These are phyloP conservation scores for Fusarium nematophilum DNA, from an alignment of 2,329 filamentous ascomycete genomes.

Conservation along the genomic window DNA sequence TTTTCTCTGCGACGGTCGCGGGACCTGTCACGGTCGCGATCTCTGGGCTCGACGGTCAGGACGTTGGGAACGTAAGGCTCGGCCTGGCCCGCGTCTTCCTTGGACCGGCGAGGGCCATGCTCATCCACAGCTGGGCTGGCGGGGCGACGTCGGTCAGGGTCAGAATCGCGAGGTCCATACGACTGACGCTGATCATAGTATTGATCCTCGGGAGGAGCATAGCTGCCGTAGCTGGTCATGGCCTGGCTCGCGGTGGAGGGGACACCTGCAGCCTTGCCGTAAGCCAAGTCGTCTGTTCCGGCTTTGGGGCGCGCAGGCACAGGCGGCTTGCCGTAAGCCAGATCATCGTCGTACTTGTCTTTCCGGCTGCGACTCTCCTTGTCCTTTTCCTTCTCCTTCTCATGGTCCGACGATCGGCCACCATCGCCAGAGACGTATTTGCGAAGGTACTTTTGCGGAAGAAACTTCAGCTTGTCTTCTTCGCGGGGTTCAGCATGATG, in stretches of 20 bases:
- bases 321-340: constrained; percentile 61
- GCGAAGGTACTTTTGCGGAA: constrained; percentile 61
- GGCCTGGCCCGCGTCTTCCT: constrained; percentile 40
- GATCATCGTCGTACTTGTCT: constrained; percentile 55
- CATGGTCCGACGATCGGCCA: constrained; percentile 41
- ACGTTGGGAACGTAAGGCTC: constrained; percentile 55
- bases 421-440: constrained; percentile 44
- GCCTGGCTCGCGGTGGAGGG: constrained; percentile 37
- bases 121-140: constrained; percentile 34
- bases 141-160: constrained; percentile 15
- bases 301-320: constrained; percentile 39
- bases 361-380: constrained; percentile 54
- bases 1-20: constrained; percentile 49
- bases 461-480: constrained; percentile 56
- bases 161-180: constrained; percentile 30
- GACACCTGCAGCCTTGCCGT: constrained; percentile 37
- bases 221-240: constrained; percentile 45
- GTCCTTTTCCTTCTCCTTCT: constrained; percentile 42
- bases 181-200: constrained; percentile 26
- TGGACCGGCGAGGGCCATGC: constrained; percentile 32
- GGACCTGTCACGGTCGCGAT: constrained; percentile 50
- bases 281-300: constrained; percentile 38
- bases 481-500: constrained; percentile 28
- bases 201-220: constrained; percentile 34
- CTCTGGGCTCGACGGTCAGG: constrained; percentile 55